Base-by-base conservation (phyloP, 805 yeast species). In the Candida qinlingensis region DNA sequence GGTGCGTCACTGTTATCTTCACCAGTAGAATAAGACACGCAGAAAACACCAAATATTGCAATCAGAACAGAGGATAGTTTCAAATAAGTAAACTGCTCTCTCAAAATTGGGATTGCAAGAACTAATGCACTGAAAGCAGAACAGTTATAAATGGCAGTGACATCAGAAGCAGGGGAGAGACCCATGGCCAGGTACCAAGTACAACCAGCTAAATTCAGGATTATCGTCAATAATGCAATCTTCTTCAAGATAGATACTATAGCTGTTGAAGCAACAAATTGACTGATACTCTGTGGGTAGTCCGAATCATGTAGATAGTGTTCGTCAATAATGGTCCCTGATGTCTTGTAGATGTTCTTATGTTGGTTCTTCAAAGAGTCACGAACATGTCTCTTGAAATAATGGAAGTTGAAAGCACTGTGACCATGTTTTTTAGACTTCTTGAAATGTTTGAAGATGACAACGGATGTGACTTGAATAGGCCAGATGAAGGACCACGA, bases 71-170 rank as follows among this genome's bases (percentile, higher is more conserved):
- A 79, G 30, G 72, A 59, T 8, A 80, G 73, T 64, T 89, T 88
- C 45, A 77, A 59, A 71, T 79, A 72, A 4, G 83, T 77, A 58
- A 87, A 79, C 42, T 66, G 69, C 59, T 89, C 96, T 34, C 77
- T 69, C 44, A 89, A 70, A 25, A 89, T 65, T 1, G 90, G 87
- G 29, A 89, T 81, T 4, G 95, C 88, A 66, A 89, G 88, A 12
- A 87, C 77, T 60, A 89, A 83, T 0, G 96, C 96, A 4, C 91
- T 84, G 63, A 89, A 89, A 0, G 96, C 95, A 12, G 92, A 83
- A 62, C 94, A 87, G 68, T 89, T 88, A 68, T 88, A 89, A 51
- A 88, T 88, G 4, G 96, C 96, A 3, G 96, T 89, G 36, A 89
- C 85, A 59, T 89, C 96, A 4, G 88, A 75, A 0, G 95, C 88